Conservation (phyloP, 2,329 filamentous ascomycete species). For the Alternaria infectoria region DNA sequence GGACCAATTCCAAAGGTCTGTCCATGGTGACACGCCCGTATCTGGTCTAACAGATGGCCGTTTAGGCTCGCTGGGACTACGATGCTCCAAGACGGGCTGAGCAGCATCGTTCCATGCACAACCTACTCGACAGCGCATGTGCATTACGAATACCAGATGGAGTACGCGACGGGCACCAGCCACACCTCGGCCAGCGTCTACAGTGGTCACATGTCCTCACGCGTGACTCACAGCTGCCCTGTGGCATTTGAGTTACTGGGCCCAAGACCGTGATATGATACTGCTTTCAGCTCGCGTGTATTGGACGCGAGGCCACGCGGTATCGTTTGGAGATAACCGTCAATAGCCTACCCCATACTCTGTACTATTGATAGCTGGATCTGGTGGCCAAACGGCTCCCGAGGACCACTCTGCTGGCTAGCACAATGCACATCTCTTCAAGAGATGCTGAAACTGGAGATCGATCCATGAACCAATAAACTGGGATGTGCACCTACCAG, state of each 20-base stretch:
- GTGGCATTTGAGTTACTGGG: constrained; percentile 4
- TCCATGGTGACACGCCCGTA: constrained; percentile 4
- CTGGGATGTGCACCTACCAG: constrained; percentile 3
- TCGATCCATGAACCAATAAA: constrained; percentile 11
- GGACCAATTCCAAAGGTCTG: background rate
- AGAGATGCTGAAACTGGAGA: constrained; percentile 18
- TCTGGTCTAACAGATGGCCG: constrained; percentile 1
- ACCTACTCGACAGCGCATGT: constrained; percentile 7
- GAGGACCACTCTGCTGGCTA: constrained; percentile 15
- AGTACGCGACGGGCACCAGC: constrained; percentile 19
- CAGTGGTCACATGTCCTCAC: constrained; percentile 22
- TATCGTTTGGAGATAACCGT: constrained; percentile 3
- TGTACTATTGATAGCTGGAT: constrained; percentile 19
- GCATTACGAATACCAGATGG: background rate
- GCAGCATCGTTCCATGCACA: constrained; percentile 5
- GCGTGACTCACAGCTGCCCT: constrained; percentile 16
- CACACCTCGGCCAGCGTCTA: constrained; percentile 20
- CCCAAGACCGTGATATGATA: background rate
- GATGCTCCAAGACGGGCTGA: constrained; percentile 4
- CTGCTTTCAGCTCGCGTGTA: constrained; percentile 22
- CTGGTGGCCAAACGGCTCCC: constrained; percentile 23
- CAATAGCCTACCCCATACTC: constrained; percentile 15
- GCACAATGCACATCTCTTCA: background rate
- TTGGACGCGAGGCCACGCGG: constrained; percentile 21
- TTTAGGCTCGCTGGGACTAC: background rate